A percentile compares a stretch with the other conserved stretches of the same genome.
These are phyloP conservation scores for Lepraria neglecta DNA, from an alignment of 495 filamentous ascomycete species.

Conservation along the genomic window DNA sequence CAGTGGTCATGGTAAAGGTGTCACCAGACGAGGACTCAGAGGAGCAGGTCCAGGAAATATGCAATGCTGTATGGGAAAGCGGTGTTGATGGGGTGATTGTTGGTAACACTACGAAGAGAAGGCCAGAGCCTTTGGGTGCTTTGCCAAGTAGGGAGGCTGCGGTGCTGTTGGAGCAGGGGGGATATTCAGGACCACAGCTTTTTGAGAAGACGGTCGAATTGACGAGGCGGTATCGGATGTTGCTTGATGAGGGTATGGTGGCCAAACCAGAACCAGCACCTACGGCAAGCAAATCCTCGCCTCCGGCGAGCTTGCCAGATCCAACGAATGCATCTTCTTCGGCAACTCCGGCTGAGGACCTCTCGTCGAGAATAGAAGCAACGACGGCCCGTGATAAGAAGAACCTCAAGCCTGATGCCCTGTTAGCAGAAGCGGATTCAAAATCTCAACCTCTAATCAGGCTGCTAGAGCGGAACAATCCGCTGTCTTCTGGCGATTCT, in stretches of 20 bases:
- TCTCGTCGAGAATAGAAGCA: conserved; percentile 25
- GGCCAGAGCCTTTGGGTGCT: conserved; percentile 60
- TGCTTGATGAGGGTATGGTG: conserved; percentile 51
- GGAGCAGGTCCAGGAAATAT: conserved; percentile 77
- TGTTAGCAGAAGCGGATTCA: conserved; percentile 10
- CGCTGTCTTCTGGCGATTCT: conserved; percentile 12
- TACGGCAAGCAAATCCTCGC: background rate
- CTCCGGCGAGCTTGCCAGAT: background rate
- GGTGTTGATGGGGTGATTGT: conserved; percentile 94
- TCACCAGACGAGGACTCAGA: conserved; percentile 87
- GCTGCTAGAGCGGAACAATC: conserved; percentile 15
- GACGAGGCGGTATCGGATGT: conserved; percentile 68
- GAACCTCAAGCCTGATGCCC: conserved; percentile 22
- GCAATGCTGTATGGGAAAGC: conserved; percentile 72
- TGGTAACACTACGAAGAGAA: conserved; percentile 89
- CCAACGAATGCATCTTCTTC: conserved; percentile 2
- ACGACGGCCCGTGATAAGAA: conserved; percentile 24
- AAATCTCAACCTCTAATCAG: conserved; percentile 22
- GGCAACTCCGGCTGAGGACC: background rate
- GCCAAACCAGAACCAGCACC: background rate
- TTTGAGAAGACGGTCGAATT: conserved; percentile 70
- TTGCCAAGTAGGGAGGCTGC: conserved; percentile 60
- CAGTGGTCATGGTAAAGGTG: conserved; percentile 93
- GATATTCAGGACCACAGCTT: conserved; percentile 83
- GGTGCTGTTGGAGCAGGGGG: conserved; percentile 68